A percentile compares a stretch with the other conserved stretches of the same genome.
phyloP scores from a whole-genome alignment of 2,329 filamentous ascomycete species.

The Cladosporium phlei region DNA sequence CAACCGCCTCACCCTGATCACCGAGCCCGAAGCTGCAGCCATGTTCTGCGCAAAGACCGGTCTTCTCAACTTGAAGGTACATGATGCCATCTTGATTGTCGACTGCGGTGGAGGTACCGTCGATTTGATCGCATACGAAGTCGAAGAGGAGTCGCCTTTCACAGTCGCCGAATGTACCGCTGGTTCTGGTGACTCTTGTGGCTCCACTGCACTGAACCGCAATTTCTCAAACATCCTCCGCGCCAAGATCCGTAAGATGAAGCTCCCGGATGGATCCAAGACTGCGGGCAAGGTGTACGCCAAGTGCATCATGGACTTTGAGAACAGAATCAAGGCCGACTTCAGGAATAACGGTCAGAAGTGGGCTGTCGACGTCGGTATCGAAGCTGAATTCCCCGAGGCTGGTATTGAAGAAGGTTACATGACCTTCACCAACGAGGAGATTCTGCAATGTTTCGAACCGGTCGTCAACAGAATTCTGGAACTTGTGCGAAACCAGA shows the following conservation, averaged over 20 bases:
- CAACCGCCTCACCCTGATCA: slow-evolving; percentile 88
- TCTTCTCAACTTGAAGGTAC: slow-evolving; percentile 91
- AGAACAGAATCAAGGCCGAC: slow-evolving; percentile 98
- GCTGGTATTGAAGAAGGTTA: slow-evolving; percentile 98
- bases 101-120: slow-evolving; percentile 98
- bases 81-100: slow-evolving; percentile 95
- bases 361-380: slow-evolving; percentile 95
- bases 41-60: slow-evolving; percentile 98
- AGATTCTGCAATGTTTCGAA: slow-evolving; percentile 98
- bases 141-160: slow-evolving; percentile 95
- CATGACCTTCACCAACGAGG: slow-evolving; percentile 99
- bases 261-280: slow-evolving; percentile 91
- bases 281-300: slow-evolving; percentile 97
- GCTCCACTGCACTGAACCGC: slow-evolving; percentile 94
- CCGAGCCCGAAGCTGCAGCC: slow-evolving; percentile 92
- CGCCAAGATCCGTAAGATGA: slow-evolving; percentile 99
- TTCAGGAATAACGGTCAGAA: slow-evolving; percentile 99
- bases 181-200: slow-evolving; percentile 94
- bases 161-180: slow-evolving; percentile 96
- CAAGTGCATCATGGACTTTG: slow-evolving; percentile 99
- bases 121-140: slow-evolving; percentile 97
- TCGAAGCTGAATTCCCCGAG: slow-evolving; percentile 96
- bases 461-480: slow-evolving; percentile 95
- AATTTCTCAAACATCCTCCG: slow-evolving; percentile 98
- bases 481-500: slow-evolving; percentile 94